Evolutionary conservation across 2,329 filamentous ascomycete genomes (phyloP).

Genomic region (Trichoderma asperellum): DNA sequence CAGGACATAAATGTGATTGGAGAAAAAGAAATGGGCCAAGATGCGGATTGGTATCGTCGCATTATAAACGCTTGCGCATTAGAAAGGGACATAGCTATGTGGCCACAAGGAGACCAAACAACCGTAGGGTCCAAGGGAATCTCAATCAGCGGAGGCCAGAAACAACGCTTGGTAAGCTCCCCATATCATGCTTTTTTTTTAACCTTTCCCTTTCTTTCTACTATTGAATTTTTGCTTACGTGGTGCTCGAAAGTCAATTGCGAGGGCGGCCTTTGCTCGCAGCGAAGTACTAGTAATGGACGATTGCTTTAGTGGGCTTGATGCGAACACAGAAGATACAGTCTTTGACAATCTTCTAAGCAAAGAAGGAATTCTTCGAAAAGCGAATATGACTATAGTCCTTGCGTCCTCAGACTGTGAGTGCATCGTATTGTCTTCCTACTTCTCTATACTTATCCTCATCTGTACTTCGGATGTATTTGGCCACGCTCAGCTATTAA

Average conservation of each 20-base stretch:
- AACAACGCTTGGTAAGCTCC: conserved; percentile 32
- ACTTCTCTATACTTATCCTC: not conserved
- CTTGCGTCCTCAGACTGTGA: not conserved
- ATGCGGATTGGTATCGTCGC: not conserved
- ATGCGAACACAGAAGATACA: conserved; percentile 32
- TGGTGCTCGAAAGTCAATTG: conserved; percentile 26
- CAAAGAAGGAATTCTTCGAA: conserved; percentile 29
- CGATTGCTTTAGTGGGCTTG: conserved; percentile 38
- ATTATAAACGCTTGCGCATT: conserved; percentile 17
- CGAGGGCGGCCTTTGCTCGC: conserved; percentile 35
- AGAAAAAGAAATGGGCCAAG: not conserved
- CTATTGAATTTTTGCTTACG: not conserved
- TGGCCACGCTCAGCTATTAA: not conserved
- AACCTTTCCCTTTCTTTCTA: not conserved
- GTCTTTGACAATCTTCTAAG: conserved; percentile 33
- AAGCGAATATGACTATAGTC: not conserved
- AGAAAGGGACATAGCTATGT: conserved; percentile 23
- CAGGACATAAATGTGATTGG: not conserved
- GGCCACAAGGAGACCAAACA: conserved; percentile 39
- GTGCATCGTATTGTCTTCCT: not conserved
- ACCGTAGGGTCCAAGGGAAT: conserved; percentile 41
- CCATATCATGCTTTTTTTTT: not conserved
- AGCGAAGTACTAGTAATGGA: conserved; percentile 34
- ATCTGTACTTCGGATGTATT: not conserved
- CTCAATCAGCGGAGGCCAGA: conserved; percentile 41